Evolutionary conservation across 352 stramenopile genomes (phyloP).

Genomic region (Phytopythium vexans): DNA sequence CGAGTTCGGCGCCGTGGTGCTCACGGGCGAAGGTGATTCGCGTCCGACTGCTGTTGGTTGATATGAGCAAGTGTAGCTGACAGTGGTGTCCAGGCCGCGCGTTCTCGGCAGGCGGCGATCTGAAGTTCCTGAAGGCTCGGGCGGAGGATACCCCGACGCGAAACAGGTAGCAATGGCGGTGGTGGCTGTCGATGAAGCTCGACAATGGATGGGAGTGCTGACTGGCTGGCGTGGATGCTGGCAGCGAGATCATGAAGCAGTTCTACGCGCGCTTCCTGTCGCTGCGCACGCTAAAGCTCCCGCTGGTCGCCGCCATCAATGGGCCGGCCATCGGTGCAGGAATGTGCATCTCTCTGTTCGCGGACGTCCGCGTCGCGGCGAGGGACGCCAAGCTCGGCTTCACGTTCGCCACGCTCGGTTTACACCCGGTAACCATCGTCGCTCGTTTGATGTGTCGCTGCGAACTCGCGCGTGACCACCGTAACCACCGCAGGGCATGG

Average conservation of each 20-base stretch:
- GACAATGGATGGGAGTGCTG: not conserved
- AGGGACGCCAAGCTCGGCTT: slow-evolving; percentile 82
- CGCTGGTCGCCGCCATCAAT: slow-evolving; percentile 84
- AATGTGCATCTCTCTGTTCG: slow-evolving; percentile 81
- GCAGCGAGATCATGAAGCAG: slow-evolving; percentile 70
- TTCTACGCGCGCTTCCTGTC: slow-evolving; percentile 86
- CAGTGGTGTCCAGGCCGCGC: slow-evolving; percentile 27
- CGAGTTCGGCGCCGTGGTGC: slow-evolving; percentile 67
- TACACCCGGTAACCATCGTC: slow-evolving; percentile 48
- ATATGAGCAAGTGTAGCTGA: not conserved
- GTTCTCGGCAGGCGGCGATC: slow-evolving; percentile 86
- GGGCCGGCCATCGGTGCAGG: slow-evolving; percentile 77
- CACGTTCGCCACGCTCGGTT: slow-evolving; percentile 83
- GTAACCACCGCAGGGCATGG: slow-evolving; percentile 60
- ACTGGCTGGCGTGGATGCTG: not conserved
- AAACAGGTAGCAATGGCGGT: slow-evolving; percentile 47
- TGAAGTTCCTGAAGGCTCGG: slow-evolving; percentile 75
- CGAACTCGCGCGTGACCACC: not conserved
- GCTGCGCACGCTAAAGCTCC: slow-evolving; percentile 74
- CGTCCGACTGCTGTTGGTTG: not conserved
- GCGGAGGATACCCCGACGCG: slow-evolving; percentile 56
- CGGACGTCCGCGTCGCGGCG: slow-evolving; percentile 68
- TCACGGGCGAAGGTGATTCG: slow-evolving; percentile 59
- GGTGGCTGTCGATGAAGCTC: not conserved
- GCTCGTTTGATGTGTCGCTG: not conserved